Base-by-base conservation (phyloP, 2,329 filamentous ascomycete genomes). In the Cladophialophora psammophila region DNA sequence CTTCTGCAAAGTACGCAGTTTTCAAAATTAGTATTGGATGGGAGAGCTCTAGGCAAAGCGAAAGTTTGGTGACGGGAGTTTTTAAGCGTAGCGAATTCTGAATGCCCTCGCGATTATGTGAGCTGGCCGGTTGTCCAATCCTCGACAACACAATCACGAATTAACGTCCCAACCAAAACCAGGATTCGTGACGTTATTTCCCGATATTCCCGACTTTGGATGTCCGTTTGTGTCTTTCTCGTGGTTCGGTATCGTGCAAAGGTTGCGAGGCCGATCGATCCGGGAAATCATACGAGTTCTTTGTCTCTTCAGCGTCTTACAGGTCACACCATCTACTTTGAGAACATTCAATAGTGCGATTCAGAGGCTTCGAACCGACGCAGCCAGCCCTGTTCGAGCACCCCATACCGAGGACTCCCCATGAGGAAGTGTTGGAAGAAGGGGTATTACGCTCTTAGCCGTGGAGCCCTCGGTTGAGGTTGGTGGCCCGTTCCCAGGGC, bases 51-150 rank as follows among this genome's bases (percentile, higher is more conserved):
- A n/a, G n/a, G n/a, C 26, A 26, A 26, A 45, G 42, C 42, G 42
- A 45, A 15, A 10, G 5, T 15, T 18, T 26, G 7, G 45, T 50
- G 18, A 26, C 18, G 8, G 10, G 45, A 50, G 45, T 26, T 26
- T 8, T 50, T 50, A 12, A 26, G 8, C 26, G 45, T n/a, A 50
- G 20, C 42, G 42, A 48, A 12, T 6, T 48, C 42, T 48, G n/a
- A 9, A 20, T n/a, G n/a, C 2, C 20, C 45, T 31, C 13, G 56
- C 56, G 42, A 60, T 60, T 60, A 60, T 50, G 58, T 60, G 58
- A 60, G 58, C 58, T 53, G n/a, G n/a, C 58, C 32, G 7, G 26
- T 2, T 35, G 26, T 31, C 58, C 42, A 26, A 32, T 20, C 7
- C 58, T 15, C 26, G 42, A 60, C 18, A 31, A 60, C 3, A 4